These are phyloP conservation scores for Annulohypoxylon stygium DNA, from an alignment of 495 filamentous ascomycete species.

Conservation along the genomic window DNA sequence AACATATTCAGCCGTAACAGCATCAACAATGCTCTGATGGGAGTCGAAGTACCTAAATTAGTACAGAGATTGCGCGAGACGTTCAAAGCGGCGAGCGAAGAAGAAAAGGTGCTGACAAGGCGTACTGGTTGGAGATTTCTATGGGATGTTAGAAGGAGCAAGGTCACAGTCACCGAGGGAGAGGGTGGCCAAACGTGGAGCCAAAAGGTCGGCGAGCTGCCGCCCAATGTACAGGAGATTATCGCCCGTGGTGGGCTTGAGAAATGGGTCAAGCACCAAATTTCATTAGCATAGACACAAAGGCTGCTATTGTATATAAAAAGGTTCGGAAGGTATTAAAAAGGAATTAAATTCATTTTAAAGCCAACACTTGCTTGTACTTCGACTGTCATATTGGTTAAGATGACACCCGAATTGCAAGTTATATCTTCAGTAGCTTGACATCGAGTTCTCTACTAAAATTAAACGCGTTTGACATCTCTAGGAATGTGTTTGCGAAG, in stretches of 20 bases:
- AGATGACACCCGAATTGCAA: neutral
- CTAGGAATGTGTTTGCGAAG: too few relatives aligned
- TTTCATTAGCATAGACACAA: slow-evolving; percentile 1
- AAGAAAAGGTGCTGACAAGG: slow-evolving; percentile 74
- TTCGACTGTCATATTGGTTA: neutral
- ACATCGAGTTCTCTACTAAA: neutral
- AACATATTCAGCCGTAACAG: slow-evolving; percentile 91
- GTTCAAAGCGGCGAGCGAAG: slow-evolving; percentile 58
- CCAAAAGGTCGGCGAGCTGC: slow-evolving; percentile 85
- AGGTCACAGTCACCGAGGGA: slow-evolving; percentile 75
- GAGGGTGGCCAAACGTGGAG: slow-evolving; percentile 73
- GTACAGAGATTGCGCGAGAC: slow-evolving; percentile 75
- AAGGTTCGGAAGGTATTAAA: neutral
- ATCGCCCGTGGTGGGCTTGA: slow-evolving; percentile 84
- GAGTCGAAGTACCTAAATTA: slow-evolving; percentile 82
- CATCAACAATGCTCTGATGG: slow-evolving; percentile 93
- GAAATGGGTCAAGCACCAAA: slow-evolving; percentile 78
- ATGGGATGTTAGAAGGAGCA: slow-evolving; percentile 85
- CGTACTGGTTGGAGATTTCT: slow-evolving; percentile 89
- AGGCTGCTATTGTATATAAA: neutral
- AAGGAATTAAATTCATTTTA: neutral
- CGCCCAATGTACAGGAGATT: slow-evolving; percentile 91
- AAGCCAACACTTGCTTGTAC: neutral
- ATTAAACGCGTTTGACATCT: neutral
- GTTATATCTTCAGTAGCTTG: neutral